phyloP scores from a whole-genome alignment of 352 stramenopile species.

The Globisporangium spinosum region DNA sequence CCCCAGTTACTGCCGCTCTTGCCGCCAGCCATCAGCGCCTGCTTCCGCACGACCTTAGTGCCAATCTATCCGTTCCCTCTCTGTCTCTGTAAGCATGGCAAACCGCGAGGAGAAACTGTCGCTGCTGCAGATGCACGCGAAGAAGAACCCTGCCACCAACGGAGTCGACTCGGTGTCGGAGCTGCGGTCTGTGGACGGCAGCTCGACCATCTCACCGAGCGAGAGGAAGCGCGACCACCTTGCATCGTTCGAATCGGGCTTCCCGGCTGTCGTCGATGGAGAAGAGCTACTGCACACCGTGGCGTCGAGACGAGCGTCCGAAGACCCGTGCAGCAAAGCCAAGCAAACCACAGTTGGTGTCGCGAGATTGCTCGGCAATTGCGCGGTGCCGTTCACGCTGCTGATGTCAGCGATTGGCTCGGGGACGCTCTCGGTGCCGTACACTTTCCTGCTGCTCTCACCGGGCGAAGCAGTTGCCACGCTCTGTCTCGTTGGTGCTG shows the following conservation, averaged over 20 bases:
- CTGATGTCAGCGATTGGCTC: constrained; percentile 59
- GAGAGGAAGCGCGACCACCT: constrained; percentile 17
- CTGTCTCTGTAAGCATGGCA: not conserved
- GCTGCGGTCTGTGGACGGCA: not conserved
- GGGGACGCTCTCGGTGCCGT: constrained; percentile 55
- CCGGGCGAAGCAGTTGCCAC: constrained; percentile 37
- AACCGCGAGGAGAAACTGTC: not conserved
- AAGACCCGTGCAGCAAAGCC: constrained; percentile 13
- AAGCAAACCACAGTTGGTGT: constrained; percentile 16
- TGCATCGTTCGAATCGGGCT: constrained; percentile 22
- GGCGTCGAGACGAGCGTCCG: constrained; percentile 7
- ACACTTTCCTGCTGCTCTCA: constrained; percentile 59
- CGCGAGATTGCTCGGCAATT: constrained; percentile 11
- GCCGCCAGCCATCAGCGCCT: not conserved
- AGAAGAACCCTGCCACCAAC: not conserved
- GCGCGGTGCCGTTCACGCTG: constrained; percentile 31
- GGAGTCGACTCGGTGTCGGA: not conserved
- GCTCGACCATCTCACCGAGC: constrained; percentile 1
- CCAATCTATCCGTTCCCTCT: too few relatives aligned
- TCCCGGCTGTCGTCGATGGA: constrained; percentile 20
- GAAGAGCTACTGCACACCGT: constrained; percentile 15
- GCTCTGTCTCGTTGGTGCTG: constrained; percentile 45
- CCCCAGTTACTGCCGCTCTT: not conserved
- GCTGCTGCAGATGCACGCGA: constrained; percentile 7
- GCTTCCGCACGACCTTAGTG: not conserved